Conservation (phyloP, 164 flowering plant genomes). For the Stephania cephalantha region DNA sequence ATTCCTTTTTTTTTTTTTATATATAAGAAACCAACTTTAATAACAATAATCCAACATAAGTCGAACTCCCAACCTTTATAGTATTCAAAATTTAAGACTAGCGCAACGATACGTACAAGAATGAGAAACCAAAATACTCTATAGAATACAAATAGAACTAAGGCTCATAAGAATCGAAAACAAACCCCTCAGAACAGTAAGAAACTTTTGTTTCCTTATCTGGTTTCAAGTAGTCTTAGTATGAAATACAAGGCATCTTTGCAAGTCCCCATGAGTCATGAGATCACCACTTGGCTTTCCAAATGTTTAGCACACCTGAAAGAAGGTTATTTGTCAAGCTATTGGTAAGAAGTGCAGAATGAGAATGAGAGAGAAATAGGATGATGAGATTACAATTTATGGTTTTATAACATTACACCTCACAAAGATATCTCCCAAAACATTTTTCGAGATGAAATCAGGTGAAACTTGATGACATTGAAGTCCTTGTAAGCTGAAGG, state of each 20-base stretch:
- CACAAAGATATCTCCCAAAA: neutral
- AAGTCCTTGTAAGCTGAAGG: neutral
- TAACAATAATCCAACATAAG: too few relatives aligned
- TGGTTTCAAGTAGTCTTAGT: neutral
- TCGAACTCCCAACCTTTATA: neutral
- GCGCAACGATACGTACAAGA: neutral
- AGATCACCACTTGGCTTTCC: neutral
- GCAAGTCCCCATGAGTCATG: neutral
- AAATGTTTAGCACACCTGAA: neutral
- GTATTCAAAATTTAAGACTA: neutral
- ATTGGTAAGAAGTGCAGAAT: neutral
- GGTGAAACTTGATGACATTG: neutral
- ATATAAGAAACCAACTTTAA: too few relatives aligned
- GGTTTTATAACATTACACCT: neutral
- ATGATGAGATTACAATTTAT: neutral
- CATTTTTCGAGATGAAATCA: neutral
- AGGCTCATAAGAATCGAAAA: neutral
- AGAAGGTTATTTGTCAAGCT: neutral
- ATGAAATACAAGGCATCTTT: neutral
- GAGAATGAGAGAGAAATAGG: neutral
- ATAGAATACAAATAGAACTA: neutral
- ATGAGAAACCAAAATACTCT: neutral
- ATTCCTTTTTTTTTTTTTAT: too few relatives aligned
- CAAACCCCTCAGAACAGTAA: neutral
- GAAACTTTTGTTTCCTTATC: neutral